Conservation (phyloP, 257 asterid species). For the Solanum boliviense region DNA sequence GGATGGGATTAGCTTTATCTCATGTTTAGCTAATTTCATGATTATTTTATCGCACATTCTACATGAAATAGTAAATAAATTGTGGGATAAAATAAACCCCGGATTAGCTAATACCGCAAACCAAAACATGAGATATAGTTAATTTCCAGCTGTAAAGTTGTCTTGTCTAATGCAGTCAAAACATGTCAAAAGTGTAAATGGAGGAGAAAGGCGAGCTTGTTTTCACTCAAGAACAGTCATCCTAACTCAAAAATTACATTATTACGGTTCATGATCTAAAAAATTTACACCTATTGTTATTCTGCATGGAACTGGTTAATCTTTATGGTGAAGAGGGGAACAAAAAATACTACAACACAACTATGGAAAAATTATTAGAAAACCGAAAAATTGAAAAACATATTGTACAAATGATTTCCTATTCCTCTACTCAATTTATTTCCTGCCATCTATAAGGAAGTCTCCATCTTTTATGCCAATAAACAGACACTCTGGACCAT, state of each 20-base stretch:
- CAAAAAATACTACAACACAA: background rate
- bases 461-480: slow-evolving; percentile 95
- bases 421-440: slow-evolving; percentile 3
- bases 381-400: background rate
- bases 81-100: too few relatives aligned
- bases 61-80: background rate
- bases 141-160: background rate
- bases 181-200: background rate
- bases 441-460: slow-evolving; percentile 49
- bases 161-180: background rate
- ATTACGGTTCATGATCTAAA: background rate
- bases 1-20: background rate
- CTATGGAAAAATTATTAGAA: background rate
- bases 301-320: background rate
- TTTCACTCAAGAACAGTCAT: background rate
- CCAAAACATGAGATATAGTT: background rate
- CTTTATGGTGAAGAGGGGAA: background rate
- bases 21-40: background rate
- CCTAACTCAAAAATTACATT: background rate
- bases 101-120: background rate
- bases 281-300: background rate
- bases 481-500: slow-evolving; percentile 87
- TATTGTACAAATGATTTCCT: background rate
- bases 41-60: background rate
- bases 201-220: background rate